A percentile compares a stretch with the other conserved stretches of the same genome.
Evolutionary conservation across 345 rosid species (phyloP).

Genomic region (Eucalyptus cloeziana): DNA sequence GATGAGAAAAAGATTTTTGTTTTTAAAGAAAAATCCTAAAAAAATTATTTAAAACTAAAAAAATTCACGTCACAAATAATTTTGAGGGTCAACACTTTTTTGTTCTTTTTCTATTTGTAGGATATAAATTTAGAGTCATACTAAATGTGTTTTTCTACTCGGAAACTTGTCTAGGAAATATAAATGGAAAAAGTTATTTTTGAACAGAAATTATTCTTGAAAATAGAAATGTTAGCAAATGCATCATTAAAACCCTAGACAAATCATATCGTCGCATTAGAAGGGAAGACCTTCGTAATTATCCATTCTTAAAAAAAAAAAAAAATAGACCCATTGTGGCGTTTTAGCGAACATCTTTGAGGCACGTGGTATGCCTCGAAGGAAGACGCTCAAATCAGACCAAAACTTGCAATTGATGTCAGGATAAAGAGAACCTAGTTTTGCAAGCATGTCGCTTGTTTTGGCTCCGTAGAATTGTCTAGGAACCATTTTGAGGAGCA

Average conservation of each 20-base stretch:
- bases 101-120: no score
- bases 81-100: no score
- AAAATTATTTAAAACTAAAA: no score
- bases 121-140: no score
- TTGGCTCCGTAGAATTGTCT: not conserved
- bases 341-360: not conserved
- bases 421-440: not conserved
- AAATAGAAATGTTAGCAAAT: no score
- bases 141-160: no score
- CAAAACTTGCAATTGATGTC: not conserved
- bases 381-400: not conserved
- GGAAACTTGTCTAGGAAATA: no score
- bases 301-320: not conserved
- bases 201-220: no score
- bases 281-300: not conserved
- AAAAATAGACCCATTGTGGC: not conserved
- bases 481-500: not conserved
- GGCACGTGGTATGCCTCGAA: not conserved
- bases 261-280: not conserved
- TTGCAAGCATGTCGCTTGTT: not conserved
- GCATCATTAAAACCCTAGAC: not conserved
- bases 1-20: no score
- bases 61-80: no score
- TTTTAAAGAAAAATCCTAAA: no score
- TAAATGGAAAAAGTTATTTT: no score